Conservation (phyloP, 2,329 filamentous ascomycete species). For the Penicillium sp. region DNA sequence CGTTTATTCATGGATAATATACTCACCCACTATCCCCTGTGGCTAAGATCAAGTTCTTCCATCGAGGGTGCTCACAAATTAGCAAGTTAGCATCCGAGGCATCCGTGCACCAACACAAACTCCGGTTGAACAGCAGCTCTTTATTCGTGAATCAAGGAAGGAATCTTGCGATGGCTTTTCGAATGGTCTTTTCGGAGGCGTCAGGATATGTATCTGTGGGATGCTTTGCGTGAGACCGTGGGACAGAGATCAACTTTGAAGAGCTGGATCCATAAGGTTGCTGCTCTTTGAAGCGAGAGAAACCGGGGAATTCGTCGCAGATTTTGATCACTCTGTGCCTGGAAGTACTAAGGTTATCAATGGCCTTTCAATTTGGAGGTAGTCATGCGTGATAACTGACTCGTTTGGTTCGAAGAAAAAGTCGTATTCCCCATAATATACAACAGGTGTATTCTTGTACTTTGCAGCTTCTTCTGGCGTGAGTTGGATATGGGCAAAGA, state of each 20-base stretch:
- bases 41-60: slow-evolving; percentile 54
- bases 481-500: slow-evolving; percentile 54
- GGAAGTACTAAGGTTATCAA: neutral
- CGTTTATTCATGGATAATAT: neutral
- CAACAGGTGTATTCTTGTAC: slow-evolving; percentile 53
- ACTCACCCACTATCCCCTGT: slow-evolving; percentile 56
- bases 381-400: neutral
- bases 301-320: slow-evolving; percentile 60
- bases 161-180: slow-evolving; percentile 57
- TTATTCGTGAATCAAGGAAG: slow-evolving; percentile 60
- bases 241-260: slow-evolving; percentile 23
- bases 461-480: slow-evolving; percentile 48
- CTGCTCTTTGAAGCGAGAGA: slow-evolving; percentile 25
- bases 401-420: slow-evolving; percentile 48
- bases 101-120: slow-evolving; percentile 65
- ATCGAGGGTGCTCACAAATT: slow-evolving; percentile 56
- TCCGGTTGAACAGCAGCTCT: slow-evolving; percentile 59
- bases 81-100: slow-evolving; percentile 61
- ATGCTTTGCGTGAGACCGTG: slow-evolving; percentile 26
- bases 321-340: slow-evolving; percentile 46
- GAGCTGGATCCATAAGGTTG: slow-evolving; percentile 55
- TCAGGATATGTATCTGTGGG: slow-evolving; percentile 45
- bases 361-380: too few species aligned
- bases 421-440: slow-evolving; percentile 55
- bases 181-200: slow-evolving; percentile 54